Base-by-base conservation (phyloP, 495 filamentous ascomycete genomes). In the Penicillium cosmopolitanum region DNA sequence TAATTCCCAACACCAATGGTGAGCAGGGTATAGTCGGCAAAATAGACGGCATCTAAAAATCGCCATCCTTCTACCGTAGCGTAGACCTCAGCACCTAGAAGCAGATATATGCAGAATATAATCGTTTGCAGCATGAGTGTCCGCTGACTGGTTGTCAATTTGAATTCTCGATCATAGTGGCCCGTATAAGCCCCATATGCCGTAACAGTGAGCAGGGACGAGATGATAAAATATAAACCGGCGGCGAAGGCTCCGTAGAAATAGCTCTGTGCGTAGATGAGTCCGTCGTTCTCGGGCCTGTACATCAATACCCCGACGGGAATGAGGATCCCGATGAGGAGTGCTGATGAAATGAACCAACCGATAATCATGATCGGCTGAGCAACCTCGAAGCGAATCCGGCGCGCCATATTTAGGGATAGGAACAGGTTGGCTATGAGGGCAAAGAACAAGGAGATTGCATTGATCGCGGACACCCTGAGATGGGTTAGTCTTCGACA, bases 111-210 rank as follows among this genome's bases (percentile, higher is more conserved):
- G 47, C 90, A 78, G 68, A 96, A 89, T 25, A 82, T 73, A 65
- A 95, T 94, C 2, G 91, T 96, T 64, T 96, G 92, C 28, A 96
- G 73, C 90, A 96, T 96, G 34, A 97, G 72, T 0, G 91, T 95
- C 23, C 92, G 81, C 71, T 96, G 91, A 57, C 84, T 85, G 43
- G 80, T 79, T 3, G 87, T 93, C 28, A 93, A 79, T 42, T 85
- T 82, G 70, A 92, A 93, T 51, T 91, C 84, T 44, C 82, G 87
- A 5, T 73, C 74, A 58, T 91, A 92, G 58, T 89, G 86, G 2
- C 83, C 86, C 4, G 60, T 67, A 34, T 75, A 77, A 4, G 90
- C 88, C 9, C 90, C 89, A 60, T 79, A 79, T 18, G 88, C 84
- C 1, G 91, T 96, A 4, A 89, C 61, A 0, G 84, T 67, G 80